A percentile compares a stretch with the other conserved stretches of the same genome.
Evolutionary conservation across 139 green algal species (phyloP).

Genomic region (Chara braunii): DNA sequence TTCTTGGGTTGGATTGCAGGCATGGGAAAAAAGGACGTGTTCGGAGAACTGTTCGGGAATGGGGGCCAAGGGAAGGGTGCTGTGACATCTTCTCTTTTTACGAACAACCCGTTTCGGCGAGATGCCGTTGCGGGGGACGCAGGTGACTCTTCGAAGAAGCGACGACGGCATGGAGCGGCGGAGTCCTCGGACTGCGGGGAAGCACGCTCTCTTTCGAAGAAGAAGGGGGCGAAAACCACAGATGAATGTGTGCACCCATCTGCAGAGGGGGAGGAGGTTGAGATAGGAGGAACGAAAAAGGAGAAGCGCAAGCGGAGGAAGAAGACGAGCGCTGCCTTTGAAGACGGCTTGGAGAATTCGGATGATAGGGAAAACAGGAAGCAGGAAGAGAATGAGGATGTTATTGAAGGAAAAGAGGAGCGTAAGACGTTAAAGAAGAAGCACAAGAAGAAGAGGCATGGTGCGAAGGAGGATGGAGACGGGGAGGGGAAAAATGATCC

Average conservation of each 20-base stretch:
- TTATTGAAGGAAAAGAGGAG: too few relatives aligned
- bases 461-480: neutral
- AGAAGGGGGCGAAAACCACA: neutral
- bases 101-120: neutral
- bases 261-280: neutral
- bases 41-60: neutral
- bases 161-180: neutral
- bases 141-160: too few relatives aligned
- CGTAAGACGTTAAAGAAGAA: constrained; percentile 2
- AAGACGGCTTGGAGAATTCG: too few relatives aligned
- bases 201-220: neutral
- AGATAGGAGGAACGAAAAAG: neutral
- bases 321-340: too few relatives aligned
- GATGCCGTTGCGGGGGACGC: neutral
- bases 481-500: too few relatives aligned
- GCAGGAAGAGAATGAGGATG: neutral
- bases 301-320: neutral
- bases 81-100: neutral
- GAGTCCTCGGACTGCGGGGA: neutral
- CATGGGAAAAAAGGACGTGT: neutral
- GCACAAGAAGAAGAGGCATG: constrained; percentile 13
- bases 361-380: neutral
- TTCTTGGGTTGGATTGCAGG: neutral
- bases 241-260: neutral
- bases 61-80: neutral